phyloP scores from a whole-genome alignment of 1,284 basidiomycete species.

The Rugiboletus extremiorientalis region DNA sequence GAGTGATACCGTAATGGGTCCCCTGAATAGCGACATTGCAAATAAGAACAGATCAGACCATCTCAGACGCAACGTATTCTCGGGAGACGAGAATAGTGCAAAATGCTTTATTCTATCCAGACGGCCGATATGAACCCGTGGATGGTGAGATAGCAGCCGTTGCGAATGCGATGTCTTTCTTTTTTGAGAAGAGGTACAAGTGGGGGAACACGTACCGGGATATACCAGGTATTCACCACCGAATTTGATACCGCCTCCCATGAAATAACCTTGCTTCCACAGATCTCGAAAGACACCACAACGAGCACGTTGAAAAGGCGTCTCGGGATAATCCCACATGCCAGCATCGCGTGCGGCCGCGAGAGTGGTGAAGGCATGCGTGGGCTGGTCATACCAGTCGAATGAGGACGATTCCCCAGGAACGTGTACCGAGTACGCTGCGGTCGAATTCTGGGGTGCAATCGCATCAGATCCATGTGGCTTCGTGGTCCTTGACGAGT shows the following conservation, averaged over 20 bases:
- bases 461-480: conserved; percentile 1
- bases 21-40: conserved; percentile 49
- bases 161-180: background rate
- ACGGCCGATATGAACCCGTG: background rate
- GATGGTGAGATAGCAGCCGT: background rate
- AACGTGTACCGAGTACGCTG: conserved; percentile 56
- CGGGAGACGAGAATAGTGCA: background rate
- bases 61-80: background rate
- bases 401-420: conserved; percentile 59
- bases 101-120: background rate
- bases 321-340: conserved; percentile 78
- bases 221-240: conserved; percentile 97
- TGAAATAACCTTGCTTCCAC: conserved; percentile 79
- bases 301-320: conserved; percentile 62
- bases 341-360: conserved; percentile 61
- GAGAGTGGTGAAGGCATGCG: conserved; percentile 53
- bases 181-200: background rate
- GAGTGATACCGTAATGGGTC: conserved; percentile 97
- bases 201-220: conserved; percentile 64
- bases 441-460: conserved; percentile 11
- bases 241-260: conserved; percentile 90
- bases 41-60: conserved; percentile 3
- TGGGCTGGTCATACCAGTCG: conserved; percentile 57
- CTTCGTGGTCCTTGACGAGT: background rate
- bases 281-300: conserved; percentile 81